A percentile compares a stretch with the other conserved stretches of the same genome.
These are phyloP conservation scores for Plectosphaerella sp. DNA, from an alignment of 2,329 filamentous ascomycete genomes.

Conservation along the genomic window DNA sequence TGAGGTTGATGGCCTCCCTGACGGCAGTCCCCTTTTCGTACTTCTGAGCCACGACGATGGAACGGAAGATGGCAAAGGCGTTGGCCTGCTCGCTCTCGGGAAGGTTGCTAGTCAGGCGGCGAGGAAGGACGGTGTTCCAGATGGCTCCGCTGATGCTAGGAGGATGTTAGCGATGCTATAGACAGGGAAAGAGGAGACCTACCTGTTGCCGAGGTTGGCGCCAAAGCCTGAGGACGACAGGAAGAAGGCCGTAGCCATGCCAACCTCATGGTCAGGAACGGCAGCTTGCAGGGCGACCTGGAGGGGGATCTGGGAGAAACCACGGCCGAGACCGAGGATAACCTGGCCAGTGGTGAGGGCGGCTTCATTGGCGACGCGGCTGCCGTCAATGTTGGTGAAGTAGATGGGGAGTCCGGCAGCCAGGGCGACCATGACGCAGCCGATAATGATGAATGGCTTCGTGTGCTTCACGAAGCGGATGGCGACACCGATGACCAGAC, in stretches of 20 bases:
- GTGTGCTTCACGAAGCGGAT: conserved; percentile 31
- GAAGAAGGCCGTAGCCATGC: conserved; percentile 29
- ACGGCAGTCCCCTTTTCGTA: conserved; percentile 15
- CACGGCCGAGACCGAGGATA: conserved; percentile 27
- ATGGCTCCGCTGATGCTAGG: conserved; percentile 30
- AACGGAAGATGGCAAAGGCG: conserved; percentile 14
- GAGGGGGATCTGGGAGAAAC: conserved; percentile 24
- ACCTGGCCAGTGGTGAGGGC: conserved; percentile 27
- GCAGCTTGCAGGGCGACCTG: conserved; percentile 29
- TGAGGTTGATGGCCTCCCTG: conserved; percentile 17
- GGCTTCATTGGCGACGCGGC: conserved; percentile 22
- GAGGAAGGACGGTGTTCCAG: conserved; percentile 24
- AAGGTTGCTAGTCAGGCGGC: conserved; percentile 18
- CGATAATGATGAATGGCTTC: conserved; percentile 24
- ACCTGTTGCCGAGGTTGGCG: conserved; percentile 12
- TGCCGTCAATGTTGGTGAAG: conserved; percentile 19
- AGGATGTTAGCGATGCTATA: not conserved
- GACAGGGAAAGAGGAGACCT: not conserved
- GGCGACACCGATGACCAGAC: conserved; percentile 24
- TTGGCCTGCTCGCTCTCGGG: conserved; percentile 13
- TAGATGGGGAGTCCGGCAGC: conserved; percentile 27
- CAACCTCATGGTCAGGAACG: conserved; percentile 25
- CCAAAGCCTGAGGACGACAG: conserved; percentile 27
- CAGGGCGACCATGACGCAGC: conserved; percentile 26
- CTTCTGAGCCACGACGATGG: conserved; percentile 16